phyloP scores from a whole-genome alignment of 805 yeast species.

The Wickerhamiella alocasiicola region DNA sequence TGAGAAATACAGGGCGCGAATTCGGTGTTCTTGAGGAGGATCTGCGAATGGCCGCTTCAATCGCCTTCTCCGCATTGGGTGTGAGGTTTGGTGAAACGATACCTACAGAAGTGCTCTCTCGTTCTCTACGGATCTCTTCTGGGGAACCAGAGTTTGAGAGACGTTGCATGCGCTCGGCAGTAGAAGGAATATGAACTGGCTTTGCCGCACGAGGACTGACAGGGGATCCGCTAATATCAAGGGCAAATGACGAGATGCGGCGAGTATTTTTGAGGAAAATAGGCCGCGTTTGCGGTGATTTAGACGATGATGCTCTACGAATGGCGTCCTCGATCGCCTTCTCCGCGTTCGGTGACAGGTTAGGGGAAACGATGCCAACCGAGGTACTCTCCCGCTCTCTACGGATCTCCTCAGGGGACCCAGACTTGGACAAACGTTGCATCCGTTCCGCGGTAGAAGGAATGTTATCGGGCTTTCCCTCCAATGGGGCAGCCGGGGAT shows the following conservation, averaged over 20 bases:
- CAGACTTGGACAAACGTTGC: too few species aligned
- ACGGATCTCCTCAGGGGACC: background rate
- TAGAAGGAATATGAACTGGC: too few species aligned
- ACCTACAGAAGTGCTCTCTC: slow-evolving; percentile 4
- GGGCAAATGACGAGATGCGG: background rate
- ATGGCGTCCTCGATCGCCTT: slow-evolving; percentile 3
- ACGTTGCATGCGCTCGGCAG: background rate
- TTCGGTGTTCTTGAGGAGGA: background rate
- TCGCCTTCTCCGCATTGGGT: background rate
- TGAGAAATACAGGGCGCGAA: too few species aligned
- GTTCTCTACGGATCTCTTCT: slow-evolving; percentile 4
- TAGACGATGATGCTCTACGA: slow-evolving; percentile 1
- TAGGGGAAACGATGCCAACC: slow-evolving; percentile 1
- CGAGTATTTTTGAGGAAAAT: background rate
- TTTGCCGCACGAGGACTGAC: background rate
- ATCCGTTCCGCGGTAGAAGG: too few species aligned
- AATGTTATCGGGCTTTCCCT: too few species aligned
- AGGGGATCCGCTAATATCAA: background rate
- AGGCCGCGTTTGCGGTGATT: background rate
- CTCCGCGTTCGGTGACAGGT: background rate
- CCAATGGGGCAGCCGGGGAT: too few species aligned
- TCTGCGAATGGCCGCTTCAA: slow-evolving; percentile 6
- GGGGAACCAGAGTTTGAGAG: slow-evolving; percentile 1
- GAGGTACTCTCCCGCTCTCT: slow-evolving; percentile 6
- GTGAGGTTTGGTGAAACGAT: slow-evolving; percentile 1